Percentiles rank a stretch among this genome's conserved stretches.
These are phyloP conservation scores for Aspergillus floridensis DNA, from an alignment of 2,329 filamentous ascomycete genomes.

Conservation along the genomic window DNA sequence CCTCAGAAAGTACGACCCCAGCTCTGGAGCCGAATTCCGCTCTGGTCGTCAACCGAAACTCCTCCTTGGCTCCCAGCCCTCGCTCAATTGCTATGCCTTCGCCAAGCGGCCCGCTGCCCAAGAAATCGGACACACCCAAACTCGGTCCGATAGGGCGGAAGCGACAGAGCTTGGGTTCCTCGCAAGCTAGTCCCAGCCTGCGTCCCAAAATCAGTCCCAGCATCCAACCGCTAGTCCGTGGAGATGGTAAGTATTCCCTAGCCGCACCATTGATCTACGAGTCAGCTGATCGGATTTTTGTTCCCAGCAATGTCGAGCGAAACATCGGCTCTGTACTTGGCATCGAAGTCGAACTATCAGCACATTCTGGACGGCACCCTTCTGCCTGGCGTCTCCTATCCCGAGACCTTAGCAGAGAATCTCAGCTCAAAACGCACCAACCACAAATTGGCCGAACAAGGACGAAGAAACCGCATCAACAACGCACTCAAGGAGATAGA, in stretches of 20 bases:
- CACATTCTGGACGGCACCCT: slow-evolving; percentile 93
- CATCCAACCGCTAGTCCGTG: slow-evolving; percentile 86
- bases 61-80: slow-evolving; percentile 52
- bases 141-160: slow-evolving; percentile 59
- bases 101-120: slow-evolving; percentile 43
- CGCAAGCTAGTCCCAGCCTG: slow-evolving; percentile 80
- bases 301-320: slow-evolving; percentile 51
- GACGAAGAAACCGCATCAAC: slow-evolving; percentile 91
- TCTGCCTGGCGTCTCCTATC: slow-evolving; percentile 85
- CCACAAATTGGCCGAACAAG: slow-evolving; percentile 97
- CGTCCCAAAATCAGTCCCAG: slow-evolving; percentile 87
- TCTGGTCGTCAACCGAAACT: slow-evolving; percentile 23
- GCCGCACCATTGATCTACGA: neutral
- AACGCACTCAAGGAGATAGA: slow-evolving; percentile 90
- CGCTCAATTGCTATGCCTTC: slow-evolving; percentile 54
- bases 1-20: slow-evolving; percentile 65
- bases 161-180: slow-evolving; percentile 66
- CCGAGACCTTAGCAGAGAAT: slow-evolving; percentile 86
- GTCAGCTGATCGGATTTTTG: slow-evolving; percentile 10
- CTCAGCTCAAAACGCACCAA: slow-evolving; percentile 94
- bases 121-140: slow-evolving; percentile 50
- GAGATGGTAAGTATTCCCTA: slow-evolving; percentile 52
- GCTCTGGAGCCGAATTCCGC: slow-evolving; percentile 36
- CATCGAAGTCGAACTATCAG: slow-evolving; percentile 96
- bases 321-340: slow-evolving; percentile 70